Evolutionary conservation across 345 rosid species (phyloP).

Genomic region (Eucalyptus pumila): DNA sequence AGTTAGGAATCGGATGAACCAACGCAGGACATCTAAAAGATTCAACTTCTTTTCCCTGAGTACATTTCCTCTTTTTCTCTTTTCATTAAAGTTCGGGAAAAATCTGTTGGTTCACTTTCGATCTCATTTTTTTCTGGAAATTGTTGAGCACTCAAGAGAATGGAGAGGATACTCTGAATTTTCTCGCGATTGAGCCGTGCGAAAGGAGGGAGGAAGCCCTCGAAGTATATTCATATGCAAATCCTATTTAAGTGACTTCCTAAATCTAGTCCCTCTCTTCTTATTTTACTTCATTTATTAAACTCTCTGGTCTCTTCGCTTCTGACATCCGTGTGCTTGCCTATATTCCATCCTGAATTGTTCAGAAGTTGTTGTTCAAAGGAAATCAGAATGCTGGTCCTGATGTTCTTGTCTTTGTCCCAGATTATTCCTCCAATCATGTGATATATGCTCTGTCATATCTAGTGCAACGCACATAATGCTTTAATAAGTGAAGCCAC

Average conservation of each 20-base stretch:
- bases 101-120: not conserved
- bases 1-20: not conserved
- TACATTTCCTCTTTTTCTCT: not conserved
- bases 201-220: not conserved
- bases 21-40: not conserved
- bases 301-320: not conserved
- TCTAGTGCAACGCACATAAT: not conserved
- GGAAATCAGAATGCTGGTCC: not conserved
- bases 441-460: not conserved
- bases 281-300: not conserved
- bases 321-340: not conserved
- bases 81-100: not conserved
- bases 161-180: not conserved
- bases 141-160: not conserved
- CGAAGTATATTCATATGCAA: not conserved
- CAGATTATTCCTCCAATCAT: not conserved
- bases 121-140: not conserved
- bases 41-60: not conserved
- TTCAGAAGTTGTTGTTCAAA: not conserved
- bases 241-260: not conserved
- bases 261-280: not conserved
- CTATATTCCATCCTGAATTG: not conserved
- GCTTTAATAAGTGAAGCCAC: not conserved
- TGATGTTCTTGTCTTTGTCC: not conserved
- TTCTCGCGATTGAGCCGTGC: accelerated